Conservation (phyloP, 106 monocot genomes). For the Dactylorhiza incarnata region DNA sequence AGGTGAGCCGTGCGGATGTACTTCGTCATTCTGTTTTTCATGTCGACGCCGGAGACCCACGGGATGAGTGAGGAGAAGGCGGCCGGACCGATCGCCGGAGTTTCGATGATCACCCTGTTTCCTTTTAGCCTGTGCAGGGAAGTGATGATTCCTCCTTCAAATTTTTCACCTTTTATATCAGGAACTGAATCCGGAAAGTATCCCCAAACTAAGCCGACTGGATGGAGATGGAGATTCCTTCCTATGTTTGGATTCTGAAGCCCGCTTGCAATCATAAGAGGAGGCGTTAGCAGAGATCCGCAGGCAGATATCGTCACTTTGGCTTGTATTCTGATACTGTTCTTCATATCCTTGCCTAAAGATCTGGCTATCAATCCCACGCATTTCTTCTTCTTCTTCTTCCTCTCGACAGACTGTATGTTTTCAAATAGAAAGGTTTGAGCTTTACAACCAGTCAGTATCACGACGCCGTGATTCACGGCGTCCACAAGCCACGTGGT, state of each 20-base stretch:
- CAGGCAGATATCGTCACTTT: slow-evolving; percentile 58
- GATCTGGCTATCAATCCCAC: slow-evolving; percentile 37
- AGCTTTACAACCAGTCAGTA: slow-evolving; percentile 66
- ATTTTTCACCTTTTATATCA: slow-evolving; percentile 35
- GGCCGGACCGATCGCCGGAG: slow-evolving; percentile 32
- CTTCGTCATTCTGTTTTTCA: slow-evolving; percentile 53
- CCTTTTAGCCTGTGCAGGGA: slow-evolving; percentile 38
- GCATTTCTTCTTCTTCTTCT: slow-evolving; percentile 43
- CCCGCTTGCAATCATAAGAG: slow-evolving; percentile 52
- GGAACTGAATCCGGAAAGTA: slow-evolving; percentile 64
- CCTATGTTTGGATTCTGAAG: slow-evolving; percentile 71
- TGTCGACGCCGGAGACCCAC: slow-evolving; percentile 49
- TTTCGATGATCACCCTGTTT: slow-evolving; percentile 35
- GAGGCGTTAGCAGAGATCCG: slow-evolving; percentile 67
- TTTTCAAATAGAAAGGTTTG: slow-evolving; percentile 49
- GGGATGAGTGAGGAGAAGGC: slow-evolving; percentile 26
- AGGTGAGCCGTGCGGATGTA: slow-evolving; percentile 47
- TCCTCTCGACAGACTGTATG: slow-evolving; percentile 5
- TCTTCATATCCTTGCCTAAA: slow-evolving; percentile 17
- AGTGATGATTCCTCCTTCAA: slow-evolving; percentile 65
- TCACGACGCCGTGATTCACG: slow-evolving; percentile 48
- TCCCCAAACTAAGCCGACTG: slow-evolving; percentile 61
- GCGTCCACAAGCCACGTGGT: slow-evolving; percentile 80
- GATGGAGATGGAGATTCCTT: slow-evolving; percentile 76
- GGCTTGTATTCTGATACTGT: slow-evolving; percentile 37